A percentile compares a stretch with the other conserved stretches of the same genome.
phyloP scores from a whole-genome alignment of 2,329 filamentous ascomycete genomes.

The Trematosphaeria pertusa region DNA sequence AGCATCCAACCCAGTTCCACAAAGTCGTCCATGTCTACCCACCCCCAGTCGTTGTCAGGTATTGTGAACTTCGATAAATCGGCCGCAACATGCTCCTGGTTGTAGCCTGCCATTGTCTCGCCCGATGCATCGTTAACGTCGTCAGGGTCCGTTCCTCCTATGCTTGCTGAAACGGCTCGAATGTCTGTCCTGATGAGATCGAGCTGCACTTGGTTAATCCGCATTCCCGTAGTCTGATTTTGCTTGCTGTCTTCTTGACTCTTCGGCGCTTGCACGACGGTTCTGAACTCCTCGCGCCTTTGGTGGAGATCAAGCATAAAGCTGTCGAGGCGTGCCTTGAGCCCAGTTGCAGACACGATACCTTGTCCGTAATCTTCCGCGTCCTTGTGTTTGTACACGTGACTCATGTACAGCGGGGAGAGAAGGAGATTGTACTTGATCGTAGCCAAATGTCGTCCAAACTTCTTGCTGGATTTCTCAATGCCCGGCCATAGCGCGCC shows the following conservation, averaged over 20 bases:
- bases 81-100: constrained; percentile 57
- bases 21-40: constrained; percentile 99
- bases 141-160: constrained; percentile 79
- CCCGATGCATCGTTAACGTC: constrained; percentile 74
- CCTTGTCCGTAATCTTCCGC: constrained; percentile 81
- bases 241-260: constrained; percentile 68
- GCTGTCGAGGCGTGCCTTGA: constrained; percentile 94
- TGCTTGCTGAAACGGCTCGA: constrained; percentile 88
- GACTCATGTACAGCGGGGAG: constrained; percentile 91
- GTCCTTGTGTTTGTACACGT: constrained; percentile 99
- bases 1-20: constrained; percentile 97
- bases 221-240: constrained; percentile 87
- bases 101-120: constrained; percentile 63
- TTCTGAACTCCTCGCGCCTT: constrained; percentile 88
- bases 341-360: constrained; percentile 87
- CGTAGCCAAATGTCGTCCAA: constrained; percentile 94
- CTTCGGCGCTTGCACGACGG: constrained; percentile 72
- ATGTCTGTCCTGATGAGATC: constrained; percentile 93
- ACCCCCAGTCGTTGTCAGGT: constrained; percentile 91
- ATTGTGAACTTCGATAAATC: constrained; percentile 90
- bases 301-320: constrained; percentile 98
- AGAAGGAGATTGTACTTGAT: constrained; percentile 96
- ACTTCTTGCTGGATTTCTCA: constrained; percentile 98
- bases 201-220: constrained; percentile 91
- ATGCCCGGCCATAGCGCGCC: constrained; percentile 88